Evolutionary conservation across 148 eudicot genomes (phyloP), one percentile per base, ranked within the genome.

Genomic region (Camellia lanceoleosa): DNA sequence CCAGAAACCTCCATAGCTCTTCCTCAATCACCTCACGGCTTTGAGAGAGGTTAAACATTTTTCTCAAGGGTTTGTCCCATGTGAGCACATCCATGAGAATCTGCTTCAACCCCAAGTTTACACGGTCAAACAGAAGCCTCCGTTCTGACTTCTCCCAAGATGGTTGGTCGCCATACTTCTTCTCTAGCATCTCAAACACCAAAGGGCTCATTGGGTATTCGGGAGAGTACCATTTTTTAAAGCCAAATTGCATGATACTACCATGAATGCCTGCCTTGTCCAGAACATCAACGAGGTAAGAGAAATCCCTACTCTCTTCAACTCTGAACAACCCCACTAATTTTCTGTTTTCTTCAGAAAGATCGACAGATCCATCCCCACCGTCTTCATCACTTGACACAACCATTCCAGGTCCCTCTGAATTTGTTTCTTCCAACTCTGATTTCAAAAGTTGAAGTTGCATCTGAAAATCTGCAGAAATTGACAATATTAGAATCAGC

Each of bases 281-380:
- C 49, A 94, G 73, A 74, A 96, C 90, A 79, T 94, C 98, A 52
- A 91, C 89, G 66, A 96, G 44, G 82, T 96, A 96, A 70, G 93
- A 89, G 78, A 86, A 89, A 80, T 89, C 83, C 70, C 83, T 83
- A 78, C 85, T 86, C 80, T 89, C 89, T 81, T 80, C 80, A 71
- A 87, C 79, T 77, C 70, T 72, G 72, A 80, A 75, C n/a, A 78
- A 38, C 80, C 85, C 83, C 56, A 77, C 19, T 5, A 87, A 80
- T 16, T 82, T 83, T 68, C 49, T 56, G 51, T 69, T 81, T 52
- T 88, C 87, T 20, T 82, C 75, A 60, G 81, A 62, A 80, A 71
- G 67, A 84, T 80, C 80, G 72, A 7, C 55, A 23, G 88, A 87
- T 66, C 76, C 84, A 54, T 82, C 86, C 18, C 80, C 83, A 18